Evolutionary conservation across 2,329 filamentous ascomycete species (phyloP), one percentile per base, ranked within the genome.

Genomic region (Metarhizium guizhouense): DNA sequence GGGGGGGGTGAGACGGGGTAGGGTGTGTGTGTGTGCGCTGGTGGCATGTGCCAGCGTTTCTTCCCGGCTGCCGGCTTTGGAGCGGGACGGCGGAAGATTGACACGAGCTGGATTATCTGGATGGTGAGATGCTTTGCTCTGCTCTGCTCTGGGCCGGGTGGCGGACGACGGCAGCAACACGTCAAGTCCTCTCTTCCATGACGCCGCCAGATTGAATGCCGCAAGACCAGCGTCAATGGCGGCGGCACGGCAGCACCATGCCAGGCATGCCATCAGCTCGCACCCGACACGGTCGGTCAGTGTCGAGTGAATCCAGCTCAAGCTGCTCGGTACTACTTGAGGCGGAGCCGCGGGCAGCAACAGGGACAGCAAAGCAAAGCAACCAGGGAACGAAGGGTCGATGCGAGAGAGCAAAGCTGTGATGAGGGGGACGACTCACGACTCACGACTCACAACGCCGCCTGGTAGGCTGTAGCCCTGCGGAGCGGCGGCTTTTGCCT

Each of bases 21-120:
- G 45, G 45, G 45, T 7, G 45, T 47, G 45, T 14, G 20, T 2
- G 7, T 0, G 25, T 4, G 16, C 16, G 49, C 47, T 40, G n/a
- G 34, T 54, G 43, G 49, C 52, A 57, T 54, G 49, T 57, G 56
- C 48, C 52, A 57, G 52, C 55, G 56, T 57, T 50, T 49, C 56
- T 49, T 57, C 38, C 56, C 53, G 56, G 56, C 18, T 57, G 20
- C 49, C 56, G 43, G 53, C 40, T 14, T 29, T 20, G 45, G 38
- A 40, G 14, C 52, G 56, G 52, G 49, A 52, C 36, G 30, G 52
- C 47, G 47, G 25, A 25, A 25, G 25, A 25, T 25, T 25, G 25
- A 25, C 25, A 25, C 25, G 25, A 25, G 25, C 25, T 25, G 25
- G 25, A 25, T 25, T 25, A 25, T 25, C 25, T 25, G 25, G 25